A percentile compares a stretch with the other conserved stretches of the same genome.
Conservation (phyloP, 345 rosid genomes). For the Adansonia digitata region DNA sequence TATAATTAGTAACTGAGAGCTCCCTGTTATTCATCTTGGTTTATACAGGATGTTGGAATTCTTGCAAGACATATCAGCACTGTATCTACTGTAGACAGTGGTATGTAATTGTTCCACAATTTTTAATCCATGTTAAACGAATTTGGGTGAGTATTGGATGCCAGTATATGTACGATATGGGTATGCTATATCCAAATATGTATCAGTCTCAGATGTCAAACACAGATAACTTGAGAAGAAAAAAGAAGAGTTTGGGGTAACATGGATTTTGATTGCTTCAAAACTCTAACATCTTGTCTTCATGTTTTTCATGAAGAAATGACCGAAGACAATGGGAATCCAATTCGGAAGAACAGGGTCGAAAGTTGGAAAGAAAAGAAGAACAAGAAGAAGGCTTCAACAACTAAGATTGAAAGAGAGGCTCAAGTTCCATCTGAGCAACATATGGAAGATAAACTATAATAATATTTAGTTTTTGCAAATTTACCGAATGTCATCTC, state of each 20-base stretch:
- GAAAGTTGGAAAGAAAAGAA: slow-evolving; percentile 97
- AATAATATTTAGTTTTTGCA: slow-evolving; percentile 27
- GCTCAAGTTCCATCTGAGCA: slow-evolving; percentile 72
- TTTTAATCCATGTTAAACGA: no score
- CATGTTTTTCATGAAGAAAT: slow-evolving; percentile 43
- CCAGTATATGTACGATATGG: no score
- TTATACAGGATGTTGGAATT: slow-evolving; percentile 60
- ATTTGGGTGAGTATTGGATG: no score
- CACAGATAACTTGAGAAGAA: no score
- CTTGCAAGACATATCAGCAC: slow-evolving; percentile 91
- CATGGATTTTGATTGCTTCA: no score
- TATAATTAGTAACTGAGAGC: no score
- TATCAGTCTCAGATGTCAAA: no score
- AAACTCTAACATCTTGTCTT: background rate
- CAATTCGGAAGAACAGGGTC: slow-evolving; percentile 94
- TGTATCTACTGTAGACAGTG: slow-evolving; percentile 84
- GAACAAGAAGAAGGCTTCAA: slow-evolving; percentile 56
- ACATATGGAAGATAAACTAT: slow-evolving; percentile 79
- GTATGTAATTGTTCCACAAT: slow-evolving; percentile 33
- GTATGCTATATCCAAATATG: no score
- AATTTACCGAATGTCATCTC: no score
- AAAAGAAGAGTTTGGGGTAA: no score
- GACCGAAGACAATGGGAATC: slow-evolving; percentile 80
- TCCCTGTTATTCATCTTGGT: slow-evolving; percentile 13
- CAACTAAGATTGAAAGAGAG: slow-evolving; percentile 48